A percentile compares a stretch with the other conserved stretches of the same genome.
These are phyloP conservation scores for Penicillium verhagenii DNA, from an alignment of 495 filamentous ascomycete species.

Conservation along the genomic window DNA sequence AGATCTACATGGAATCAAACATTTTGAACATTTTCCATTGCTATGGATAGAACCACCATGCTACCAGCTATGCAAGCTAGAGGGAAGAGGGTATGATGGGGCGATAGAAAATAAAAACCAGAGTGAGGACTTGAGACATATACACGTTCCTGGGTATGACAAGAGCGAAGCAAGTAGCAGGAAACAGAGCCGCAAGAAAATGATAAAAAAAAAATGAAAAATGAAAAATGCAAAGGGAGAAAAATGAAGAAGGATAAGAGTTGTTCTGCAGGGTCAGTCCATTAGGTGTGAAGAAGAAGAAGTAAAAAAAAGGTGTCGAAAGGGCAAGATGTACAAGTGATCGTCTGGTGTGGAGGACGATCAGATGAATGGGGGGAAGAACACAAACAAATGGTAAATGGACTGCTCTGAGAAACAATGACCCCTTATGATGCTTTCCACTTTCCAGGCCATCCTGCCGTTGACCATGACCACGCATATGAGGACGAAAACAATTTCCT, in stretches of 20 bases:
- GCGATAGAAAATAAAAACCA: constrained; percentile 12
- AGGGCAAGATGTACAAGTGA: constrained; percentile 19
- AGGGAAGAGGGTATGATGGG: constrained; percentile 15
- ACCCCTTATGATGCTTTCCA: constrained; percentile 28
- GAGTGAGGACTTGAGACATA: constrained; percentile 26
- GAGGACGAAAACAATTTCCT: constrained; percentile 31
- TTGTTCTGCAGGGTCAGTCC: constrained; percentile 3
- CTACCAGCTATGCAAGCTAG: constrained; percentile 23
- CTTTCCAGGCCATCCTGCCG: constrained; percentile 26
- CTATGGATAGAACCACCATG: constrained; percentile 18
- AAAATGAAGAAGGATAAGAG: background rate
- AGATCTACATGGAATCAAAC: background rate
- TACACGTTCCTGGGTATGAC: constrained; percentile 22
- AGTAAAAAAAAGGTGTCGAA: constrained; percentile 2
- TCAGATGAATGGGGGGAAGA: constrained; percentile 9
- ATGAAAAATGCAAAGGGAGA: background rate
- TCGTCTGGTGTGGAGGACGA: background rate
- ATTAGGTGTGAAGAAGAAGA: constrained; percentile 3
- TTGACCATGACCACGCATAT: constrained; percentile 29
- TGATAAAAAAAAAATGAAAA: background rate
- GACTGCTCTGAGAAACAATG: constrained; percentile 25
- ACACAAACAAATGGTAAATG: constrained; percentile 16
- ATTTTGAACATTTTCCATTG: constrained; percentile 15
- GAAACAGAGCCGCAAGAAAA: constrained; percentile 14
- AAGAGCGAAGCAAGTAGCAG: constrained; percentile 14